These are phyloP conservation scores for Harringtonia lauricola DNA, from an alignment of 2,329 filamentous ascomycete species.

Conservation along the genomic window DNA sequence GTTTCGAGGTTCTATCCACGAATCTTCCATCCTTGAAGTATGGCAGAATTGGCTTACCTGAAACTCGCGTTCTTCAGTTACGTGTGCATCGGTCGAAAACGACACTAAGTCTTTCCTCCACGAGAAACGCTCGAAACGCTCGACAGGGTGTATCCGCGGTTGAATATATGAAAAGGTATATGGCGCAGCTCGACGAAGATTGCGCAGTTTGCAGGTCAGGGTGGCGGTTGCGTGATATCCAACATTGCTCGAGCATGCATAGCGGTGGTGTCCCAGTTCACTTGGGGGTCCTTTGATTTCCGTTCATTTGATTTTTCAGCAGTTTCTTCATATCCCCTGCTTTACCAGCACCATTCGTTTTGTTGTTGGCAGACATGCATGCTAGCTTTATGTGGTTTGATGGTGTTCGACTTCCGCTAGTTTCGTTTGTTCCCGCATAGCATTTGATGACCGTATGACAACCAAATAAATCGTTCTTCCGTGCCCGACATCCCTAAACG, in stretches of 20 bases:
- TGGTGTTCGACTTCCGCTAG: not conserved
- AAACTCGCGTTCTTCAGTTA: conserved; percentile 30
- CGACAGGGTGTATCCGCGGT: too few species aligned
- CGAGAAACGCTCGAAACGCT: too few species aligned
- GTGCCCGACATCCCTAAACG: too few species aligned
- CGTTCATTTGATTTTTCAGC: not conserved
- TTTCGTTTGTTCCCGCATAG: not conserved
- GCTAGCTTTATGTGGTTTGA: not conserved
- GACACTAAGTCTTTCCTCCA: conserved; percentile 16
- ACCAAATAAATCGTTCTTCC: too few species aligned
- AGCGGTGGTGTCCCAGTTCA: not conserved
- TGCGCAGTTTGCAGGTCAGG: too few species aligned
- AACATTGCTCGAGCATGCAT: conserved; percentile 2
- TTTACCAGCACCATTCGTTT: not conserved
- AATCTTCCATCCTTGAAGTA: not conserved
- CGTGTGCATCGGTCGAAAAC: conserved; percentile 52
- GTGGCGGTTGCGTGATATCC: not conserved
- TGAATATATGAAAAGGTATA: too few species aligned
- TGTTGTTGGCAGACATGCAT: not conserved
- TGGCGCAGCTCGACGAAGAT: too few species aligned
- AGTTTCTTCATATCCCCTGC: not conserved
- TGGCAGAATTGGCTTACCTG: not conserved
- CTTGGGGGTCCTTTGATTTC: not conserved
- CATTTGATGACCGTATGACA: not conserved
- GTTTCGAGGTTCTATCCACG: not conserved